These are phyloP conservation scores for Pyrenophora tritici-repentis DNA, from an alignment of 2,329 filamentous ascomycete genomes.

Conservation along the genomic window DNA sequence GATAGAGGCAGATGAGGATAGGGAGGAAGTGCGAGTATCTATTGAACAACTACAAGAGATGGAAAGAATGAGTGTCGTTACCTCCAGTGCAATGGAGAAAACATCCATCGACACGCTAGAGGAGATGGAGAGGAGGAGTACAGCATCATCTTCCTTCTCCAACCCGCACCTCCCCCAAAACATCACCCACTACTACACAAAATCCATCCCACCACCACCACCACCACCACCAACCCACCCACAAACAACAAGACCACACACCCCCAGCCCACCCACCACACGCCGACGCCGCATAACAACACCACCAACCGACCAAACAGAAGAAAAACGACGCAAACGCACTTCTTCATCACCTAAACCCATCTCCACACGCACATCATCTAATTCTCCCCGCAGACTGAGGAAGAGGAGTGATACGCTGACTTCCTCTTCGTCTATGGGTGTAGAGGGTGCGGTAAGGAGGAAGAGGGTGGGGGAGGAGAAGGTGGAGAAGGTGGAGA, in stretches of 20 bases:
- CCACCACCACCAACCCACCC: no score
- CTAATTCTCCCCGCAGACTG: constrained; percentile 16
- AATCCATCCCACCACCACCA: background rate
- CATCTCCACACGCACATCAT: no score
- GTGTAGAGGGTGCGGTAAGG: constrained; percentile 18
- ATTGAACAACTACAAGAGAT: constrained; percentile 10
- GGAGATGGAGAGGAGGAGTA: background rate
- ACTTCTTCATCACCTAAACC: no score
- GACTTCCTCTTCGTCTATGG: constrained; percentile 18
- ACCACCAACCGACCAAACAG: background rate
- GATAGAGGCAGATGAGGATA: background rate
- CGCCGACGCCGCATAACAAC: constrained; percentile 3
- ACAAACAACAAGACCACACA: background rate
- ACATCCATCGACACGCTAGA: background rate
- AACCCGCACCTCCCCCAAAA: background rate
- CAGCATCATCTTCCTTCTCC: no score
- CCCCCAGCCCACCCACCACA: constrained; percentile 11
- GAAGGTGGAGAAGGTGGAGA: constrained; percentile 8
- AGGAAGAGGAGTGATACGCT: constrained; percentile 32
- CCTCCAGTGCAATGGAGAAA: background rate
- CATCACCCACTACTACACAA: background rate
- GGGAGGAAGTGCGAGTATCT: constrained; percentile 1
- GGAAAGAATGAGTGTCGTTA: constrained; percentile 2
- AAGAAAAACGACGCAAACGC: constrained; percentile 11
- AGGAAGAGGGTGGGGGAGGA: constrained; percentile 15